These are phyloP conservation scores for Annulohypoxylon bovei DNA, from an alignment of 495 filamentous ascomycete species.

Conservation along the genomic window DNA sequence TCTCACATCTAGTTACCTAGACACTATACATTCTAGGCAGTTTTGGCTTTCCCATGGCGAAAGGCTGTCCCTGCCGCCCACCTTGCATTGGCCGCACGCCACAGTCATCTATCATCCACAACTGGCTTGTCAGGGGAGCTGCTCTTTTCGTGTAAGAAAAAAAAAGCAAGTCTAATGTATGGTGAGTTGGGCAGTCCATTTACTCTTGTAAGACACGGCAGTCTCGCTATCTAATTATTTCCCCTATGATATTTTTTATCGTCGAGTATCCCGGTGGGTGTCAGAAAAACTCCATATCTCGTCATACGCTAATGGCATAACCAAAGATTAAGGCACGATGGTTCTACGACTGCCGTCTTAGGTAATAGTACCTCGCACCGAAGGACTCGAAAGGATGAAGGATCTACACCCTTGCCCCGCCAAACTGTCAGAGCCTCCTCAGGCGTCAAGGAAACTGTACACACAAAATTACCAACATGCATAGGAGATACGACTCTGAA, in stretches of 20 bases:
- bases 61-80: not conserved
- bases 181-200: not conserved
- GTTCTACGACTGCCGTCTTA: constrained; percentile 8
- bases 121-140: not conserved
- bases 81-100: not conserved
- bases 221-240: not conserved
- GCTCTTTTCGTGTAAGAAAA: not conserved
- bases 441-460: not conserved
- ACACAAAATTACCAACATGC: not conserved
- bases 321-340: not conserved
- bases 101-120: too few relatives aligned
- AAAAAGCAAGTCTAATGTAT: not conserved
- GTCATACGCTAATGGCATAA: not conserved
- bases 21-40: not conserved
- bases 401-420: constrained; percentile 16
- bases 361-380: constrained; percentile 5
- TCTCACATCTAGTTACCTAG: not conserved
- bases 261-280: not conserved
- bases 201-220: not conserved
- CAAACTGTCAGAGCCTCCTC: constrained; percentile 12
- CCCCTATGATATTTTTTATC: not conserved
- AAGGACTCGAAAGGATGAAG: constrained; percentile 15
- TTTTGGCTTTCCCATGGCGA: not conserved
- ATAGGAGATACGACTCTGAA: constrained; percentile 8
- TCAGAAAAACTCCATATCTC: constrained; percentile 1